These are phyloP conservation scores for Quercus phellos DNA, from an alignment of 331 rosid genomes.

Conservation along the genomic window DNA sequence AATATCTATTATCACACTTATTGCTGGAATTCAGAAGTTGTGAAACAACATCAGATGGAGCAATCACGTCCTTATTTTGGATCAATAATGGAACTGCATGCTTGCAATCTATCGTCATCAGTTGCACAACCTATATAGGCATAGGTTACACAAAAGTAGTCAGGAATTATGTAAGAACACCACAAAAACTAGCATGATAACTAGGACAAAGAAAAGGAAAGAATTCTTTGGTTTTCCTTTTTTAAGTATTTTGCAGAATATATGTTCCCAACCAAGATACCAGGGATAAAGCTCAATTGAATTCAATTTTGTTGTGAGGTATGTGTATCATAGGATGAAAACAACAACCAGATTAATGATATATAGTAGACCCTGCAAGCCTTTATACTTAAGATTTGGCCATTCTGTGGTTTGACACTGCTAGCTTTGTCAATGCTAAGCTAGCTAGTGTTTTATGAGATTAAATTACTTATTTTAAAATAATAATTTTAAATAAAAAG, in stretches of 20 bases:
- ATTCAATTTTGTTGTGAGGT: background rate
- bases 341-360: background rate
- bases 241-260: background rate
- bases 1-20: conserved; percentile 61
- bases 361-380: no score
- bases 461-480: no score
- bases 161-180: background rate
- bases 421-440: no score
- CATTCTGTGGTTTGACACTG: no score
- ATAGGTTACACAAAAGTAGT: conserved; percentile 19
- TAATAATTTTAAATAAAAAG: no score
- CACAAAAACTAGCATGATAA: background rate
- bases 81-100: conserved; percentile 75
- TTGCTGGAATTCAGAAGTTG: conserved; percentile 59
- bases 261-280: background rate
- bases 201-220: background rate
- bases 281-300: background rate
- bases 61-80: conserved; percentile 63
- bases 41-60: conserved; percentile 74
- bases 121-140: conserved; percentile 65
- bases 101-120: conserved; percentile 92
- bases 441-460: no score
- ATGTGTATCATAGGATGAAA: background rate
- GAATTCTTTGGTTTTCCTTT: background rate
- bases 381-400: no score